Percentiles rank a stretch among this genome's conserved stretches.
These are phyloP conservation scores for Pichia cactophila DNA, from an alignment of 1,139 yeast genomes.

Conservation along the genomic window DNA sequence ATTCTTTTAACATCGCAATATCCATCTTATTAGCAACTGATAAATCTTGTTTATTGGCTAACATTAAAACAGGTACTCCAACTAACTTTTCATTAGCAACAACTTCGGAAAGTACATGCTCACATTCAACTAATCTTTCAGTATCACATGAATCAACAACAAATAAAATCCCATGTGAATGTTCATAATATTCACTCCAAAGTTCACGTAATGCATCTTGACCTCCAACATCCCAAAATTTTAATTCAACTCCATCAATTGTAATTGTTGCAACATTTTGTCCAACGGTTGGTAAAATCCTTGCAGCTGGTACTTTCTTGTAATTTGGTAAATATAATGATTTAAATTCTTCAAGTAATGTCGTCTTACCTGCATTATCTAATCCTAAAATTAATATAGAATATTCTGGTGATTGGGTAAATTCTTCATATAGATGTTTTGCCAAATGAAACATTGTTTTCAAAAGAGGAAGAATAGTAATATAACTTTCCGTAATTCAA, in stretches of 20 bases:
- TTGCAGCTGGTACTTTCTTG: conserved; percentile 37
- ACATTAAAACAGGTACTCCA: conserved; percentile 85
- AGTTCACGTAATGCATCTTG: conserved; percentile 72
- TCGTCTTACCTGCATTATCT: conserved; percentile 95
- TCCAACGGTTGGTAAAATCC: conserved; percentile 65
- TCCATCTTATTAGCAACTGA: conserved; percentile 61
- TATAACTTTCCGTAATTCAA: too few relatives aligned
- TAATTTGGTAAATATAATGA: conserved; percentile 38
- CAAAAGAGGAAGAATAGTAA: background rate
- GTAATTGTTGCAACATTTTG: conserved; percentile 44
- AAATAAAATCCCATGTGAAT: conserved; percentile 87
- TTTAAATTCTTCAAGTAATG: conserved; percentile 60
- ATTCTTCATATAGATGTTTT: conserved; percentile 48
- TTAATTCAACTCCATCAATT: conserved; percentile 35
- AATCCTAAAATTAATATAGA: conserved; percentile 78
- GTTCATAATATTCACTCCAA: conserved; percentile 82
- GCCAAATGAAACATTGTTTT: conserved; percentile 57
- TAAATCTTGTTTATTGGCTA: conserved; percentile 91
- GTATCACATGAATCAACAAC: conserved; percentile 88
- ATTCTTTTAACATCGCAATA: conserved; percentile 68
- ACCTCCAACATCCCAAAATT: conserved; percentile 96
- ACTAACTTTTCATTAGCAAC: conserved; percentile 50
- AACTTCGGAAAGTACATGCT: conserved; percentile 45
- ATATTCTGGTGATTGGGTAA: conserved; percentile 57
- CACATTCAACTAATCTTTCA: conserved; percentile 76